These are phyloP conservation scores for Alternaria angustiovoidea DNA, from an alignment of 2,329 filamentous ascomycete genomes.

Conservation along the genomic window DNA sequence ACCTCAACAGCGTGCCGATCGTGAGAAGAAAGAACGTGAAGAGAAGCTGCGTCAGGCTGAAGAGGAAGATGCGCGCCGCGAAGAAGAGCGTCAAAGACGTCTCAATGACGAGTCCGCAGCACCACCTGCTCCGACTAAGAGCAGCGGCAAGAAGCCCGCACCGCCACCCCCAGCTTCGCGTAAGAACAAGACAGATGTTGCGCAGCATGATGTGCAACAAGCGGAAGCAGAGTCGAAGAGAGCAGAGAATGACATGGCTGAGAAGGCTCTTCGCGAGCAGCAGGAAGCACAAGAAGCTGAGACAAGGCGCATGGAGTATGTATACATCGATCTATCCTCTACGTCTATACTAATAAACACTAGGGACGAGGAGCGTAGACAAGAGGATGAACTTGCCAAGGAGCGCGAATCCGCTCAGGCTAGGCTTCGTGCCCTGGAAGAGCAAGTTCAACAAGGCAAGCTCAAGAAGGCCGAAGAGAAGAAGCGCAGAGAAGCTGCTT, in stretches of 20 bases:
- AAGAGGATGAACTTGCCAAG: slow-evolving; percentile 80
- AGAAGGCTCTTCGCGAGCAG: slow-evolving; percentile 69
- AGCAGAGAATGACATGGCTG: slow-evolving; percentile 64
- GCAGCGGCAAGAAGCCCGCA: slow-evolving; percentile 62
- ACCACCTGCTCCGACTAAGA: slow-evolving; percentile 62
- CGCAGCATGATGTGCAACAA: slow-evolving; percentile 65
- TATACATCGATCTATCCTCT: slow-evolving; percentile 37
- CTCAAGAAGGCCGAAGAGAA: slow-evolving; percentile 97
- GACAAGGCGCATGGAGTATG: slow-evolving; percentile 83
- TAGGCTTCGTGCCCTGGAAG: slow-evolving; percentile 86
- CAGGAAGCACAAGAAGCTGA: slow-evolving; percentile 79
- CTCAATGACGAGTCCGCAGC: slow-evolving; percentile 77
- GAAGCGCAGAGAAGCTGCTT: slow-evolving; percentile 85
- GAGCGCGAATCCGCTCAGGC: slow-evolving; percentile 84
- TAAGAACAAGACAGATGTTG: slow-evolving; percentile 68
- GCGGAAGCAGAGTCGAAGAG: slow-evolving; percentile 64
- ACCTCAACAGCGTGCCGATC: slow-evolving; percentile 82
- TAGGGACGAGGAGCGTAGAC: slow-evolving; percentile 75
- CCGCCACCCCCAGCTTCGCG: slow-evolving; percentile 77
- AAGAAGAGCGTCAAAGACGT: slow-evolving; percentile 84
- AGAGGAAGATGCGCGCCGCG: slow-evolving; percentile 89
- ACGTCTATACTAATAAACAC: slow-evolving; percentile 30
- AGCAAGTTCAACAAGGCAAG: slow-evolving; percentile 92
- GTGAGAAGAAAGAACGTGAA: slow-evolving; percentile 86
- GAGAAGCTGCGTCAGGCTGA: slow-evolving; percentile 89